These are phyloP conservation scores for Microsporum canis DNA, from an alignment of 2,329 filamentous ascomycete species.

Conservation along the genomic window DNA sequence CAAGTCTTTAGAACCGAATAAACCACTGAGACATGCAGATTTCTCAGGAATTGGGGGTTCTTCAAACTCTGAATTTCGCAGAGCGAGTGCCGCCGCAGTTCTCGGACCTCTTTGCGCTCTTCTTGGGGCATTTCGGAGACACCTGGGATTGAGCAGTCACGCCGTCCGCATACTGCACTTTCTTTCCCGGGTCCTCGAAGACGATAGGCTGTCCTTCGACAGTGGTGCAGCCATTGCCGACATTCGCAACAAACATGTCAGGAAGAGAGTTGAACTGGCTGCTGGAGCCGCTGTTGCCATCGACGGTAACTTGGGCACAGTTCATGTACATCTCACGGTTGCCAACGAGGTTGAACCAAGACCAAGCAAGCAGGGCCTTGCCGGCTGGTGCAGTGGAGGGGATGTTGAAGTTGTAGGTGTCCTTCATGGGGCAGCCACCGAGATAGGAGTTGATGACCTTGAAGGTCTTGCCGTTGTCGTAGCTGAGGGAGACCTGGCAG, in stretches of 20 bases:
- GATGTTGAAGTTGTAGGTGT: conserved; percentile 54
- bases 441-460: conserved; percentile 55
- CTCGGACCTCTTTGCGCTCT: background rate
- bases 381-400: conserved; percentile 51
- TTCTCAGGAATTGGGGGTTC: background rate
- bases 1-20: background rate
- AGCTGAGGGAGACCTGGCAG: conserved; percentile 65
- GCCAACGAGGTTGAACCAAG: conserved; percentile 60
- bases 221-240: conserved; percentile 9
- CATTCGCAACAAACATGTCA: conserved; percentile 11
- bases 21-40: background rate
- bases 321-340: conserved; percentile 57
- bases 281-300: conserved; percentile 15
- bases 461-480: conserved; percentile 59
- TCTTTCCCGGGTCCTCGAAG: conserved; percentile 8
- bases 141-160: background rate
- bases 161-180: conserved; percentile 3
- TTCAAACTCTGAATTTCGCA: background rate
- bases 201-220: conserved; percentile 6
- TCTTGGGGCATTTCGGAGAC: background rate
- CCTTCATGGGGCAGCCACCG: conserved; percentile 42
- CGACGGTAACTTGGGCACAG: conserved; percentile 59
- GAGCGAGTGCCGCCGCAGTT: background rate
- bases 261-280: conserved; percentile 6
- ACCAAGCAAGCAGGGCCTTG: conserved; percentile 60